Evolutionary conservation across 2,329 filamentous ascomycete species (phyloP).

Genomic region (Teratosphaeria gauchensis): DNA sequence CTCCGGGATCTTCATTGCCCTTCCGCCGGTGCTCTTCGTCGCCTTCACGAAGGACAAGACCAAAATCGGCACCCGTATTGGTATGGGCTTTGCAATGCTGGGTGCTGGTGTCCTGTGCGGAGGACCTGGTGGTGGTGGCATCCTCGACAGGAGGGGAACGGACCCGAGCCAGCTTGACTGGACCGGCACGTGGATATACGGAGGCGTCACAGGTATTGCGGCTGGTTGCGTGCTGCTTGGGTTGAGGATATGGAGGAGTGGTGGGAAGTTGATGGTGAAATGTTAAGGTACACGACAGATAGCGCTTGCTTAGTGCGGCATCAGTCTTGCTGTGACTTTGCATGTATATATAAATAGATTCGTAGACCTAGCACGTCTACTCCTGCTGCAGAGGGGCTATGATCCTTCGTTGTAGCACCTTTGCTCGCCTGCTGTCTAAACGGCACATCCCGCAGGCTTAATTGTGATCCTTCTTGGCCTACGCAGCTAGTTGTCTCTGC

Average conservation of each 20-base stretch:
- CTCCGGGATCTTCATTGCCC: constrained; percentile 34
- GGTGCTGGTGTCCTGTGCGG: constrained; percentile 26
- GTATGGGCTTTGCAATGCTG: constrained; percentile 28
- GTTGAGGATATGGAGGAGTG: constrained; percentile 18
- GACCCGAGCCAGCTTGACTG: constrained; percentile 18
- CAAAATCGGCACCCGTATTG: constrained; percentile 36
- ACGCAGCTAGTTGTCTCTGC: no score
- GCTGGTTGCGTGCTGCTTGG: constrained; percentile 16
- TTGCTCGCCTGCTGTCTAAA: no score
- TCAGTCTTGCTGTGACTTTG: not conserved
- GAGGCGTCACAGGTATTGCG: constrained; percentile 17
- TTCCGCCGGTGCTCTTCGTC: constrained; percentile 33
- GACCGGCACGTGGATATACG: constrained; percentile 27
- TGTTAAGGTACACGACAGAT: not conserved
- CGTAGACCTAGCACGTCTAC: not conserved
- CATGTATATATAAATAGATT: not conserved
- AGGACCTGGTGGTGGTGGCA: constrained; percentile 27
- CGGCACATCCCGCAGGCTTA: no score
- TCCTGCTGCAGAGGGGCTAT: not conserved
- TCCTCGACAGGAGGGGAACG: constrained; percentile 17
- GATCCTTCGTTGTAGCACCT: not conserved
- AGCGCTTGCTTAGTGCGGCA: not conserved
- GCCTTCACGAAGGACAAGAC: constrained; percentile 32
- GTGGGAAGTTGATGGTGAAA: constrained; percentile 20
- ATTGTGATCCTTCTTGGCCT: no score